phyloP scores from a whole-genome alignment of 2,329 filamentous ascomycete genomes.

The Hypoxylon sp. region DNA sequence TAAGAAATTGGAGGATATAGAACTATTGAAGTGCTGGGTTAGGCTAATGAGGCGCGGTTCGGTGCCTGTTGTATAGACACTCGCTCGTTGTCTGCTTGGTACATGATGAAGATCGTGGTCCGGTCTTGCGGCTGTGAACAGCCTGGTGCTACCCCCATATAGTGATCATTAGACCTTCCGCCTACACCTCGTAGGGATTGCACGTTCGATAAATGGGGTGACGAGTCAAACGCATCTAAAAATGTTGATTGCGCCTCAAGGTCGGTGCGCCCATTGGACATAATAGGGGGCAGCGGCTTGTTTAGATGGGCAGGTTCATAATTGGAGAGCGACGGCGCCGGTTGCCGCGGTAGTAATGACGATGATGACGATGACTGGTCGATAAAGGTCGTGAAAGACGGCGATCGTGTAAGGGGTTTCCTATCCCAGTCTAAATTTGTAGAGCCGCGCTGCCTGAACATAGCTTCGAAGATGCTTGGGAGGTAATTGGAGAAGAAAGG shows the following conservation, averaged over 20 bases:
- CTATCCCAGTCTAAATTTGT: conserved; percentile 30
- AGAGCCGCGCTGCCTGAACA: conserved; percentile 27
- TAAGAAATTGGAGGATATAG: not conserved
- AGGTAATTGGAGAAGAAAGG: conserved; percentile 61
- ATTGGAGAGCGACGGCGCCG: conserved; percentile 22
- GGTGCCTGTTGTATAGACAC: conserved; percentile 18
- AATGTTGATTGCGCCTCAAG: conserved; percentile 16
- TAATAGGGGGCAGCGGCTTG: conserved; percentile 53
- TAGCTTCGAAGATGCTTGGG: conserved; percentile 45
- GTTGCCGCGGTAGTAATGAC: conserved; percentile 31
- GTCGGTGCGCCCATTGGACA: conserved; percentile 7
- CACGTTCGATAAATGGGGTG: not conserved
- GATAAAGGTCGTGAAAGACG: conserved; percentile 39
- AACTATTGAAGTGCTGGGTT: not conserved
- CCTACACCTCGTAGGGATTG: conserved; percentile 22
- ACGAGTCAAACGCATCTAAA: not conserved
- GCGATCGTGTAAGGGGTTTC: conserved; percentile 19
- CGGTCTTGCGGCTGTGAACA: conserved; percentile 34
- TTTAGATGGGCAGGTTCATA: conserved; percentile 46
- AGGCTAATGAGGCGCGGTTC: conserved; percentile 22
- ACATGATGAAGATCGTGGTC: conserved; percentile 48
- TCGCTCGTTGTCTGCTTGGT: conserved; percentile 34
- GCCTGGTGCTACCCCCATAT: conserved; percentile 12
- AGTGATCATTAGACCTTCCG: conserved; percentile 28
- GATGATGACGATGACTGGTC: conserved; percentile 35